Evolutionary conservation across 2,329 filamentous ascomycete species (phyloP).

Genomic region (Neocucurbitaria cava): DNA sequence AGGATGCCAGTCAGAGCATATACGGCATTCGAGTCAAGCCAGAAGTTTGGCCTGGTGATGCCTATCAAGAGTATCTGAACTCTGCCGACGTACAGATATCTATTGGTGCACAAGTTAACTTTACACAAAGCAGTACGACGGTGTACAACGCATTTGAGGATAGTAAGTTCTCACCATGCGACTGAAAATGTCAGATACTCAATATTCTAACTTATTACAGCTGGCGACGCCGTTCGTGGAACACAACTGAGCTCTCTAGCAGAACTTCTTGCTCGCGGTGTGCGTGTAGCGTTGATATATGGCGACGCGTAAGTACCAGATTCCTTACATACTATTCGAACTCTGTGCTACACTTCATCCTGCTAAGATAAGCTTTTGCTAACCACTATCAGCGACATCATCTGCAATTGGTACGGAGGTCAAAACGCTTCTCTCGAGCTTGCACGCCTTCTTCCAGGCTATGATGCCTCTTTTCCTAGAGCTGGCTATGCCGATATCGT

Average conservation of each 20-base stretch:
- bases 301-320: conserved; percentile 56
- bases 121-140: conserved; percentile 51
- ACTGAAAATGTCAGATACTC: too few relatives aligned
- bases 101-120: conserved; percentile 60
- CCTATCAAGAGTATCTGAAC: conserved; percentile 61
- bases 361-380: conserved; percentile 3
- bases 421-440: conserved; percentile 71
- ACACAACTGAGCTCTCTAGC: conserved; percentile 51
- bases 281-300: conserved; percentile 72
- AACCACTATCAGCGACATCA: conserved; percentile 49
- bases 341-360: neutral
- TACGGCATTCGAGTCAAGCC: conserved; percentile 56
- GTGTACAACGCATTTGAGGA: conserved; percentile 51
- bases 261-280: conserved; percentile 50
- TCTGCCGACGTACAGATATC: conserved; percentile 54
- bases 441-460: conserved; percentile 48
- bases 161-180: conserved; percentile 18
- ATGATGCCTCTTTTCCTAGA: conserved; percentile 62
- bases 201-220: conserved; percentile 27
- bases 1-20: conserved; percentile 34
- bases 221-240: conserved; percentile 55
- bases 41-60: conserved; percentile 48
- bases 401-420: conserved; percentile 73
- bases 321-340: conserved; percentile 1
- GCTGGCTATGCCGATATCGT: conserved; percentile 77